Base-by-base conservation (phyloP, 2,329 filamentous ascomycete species). In the Phaeosphaeria sp. region DNA sequence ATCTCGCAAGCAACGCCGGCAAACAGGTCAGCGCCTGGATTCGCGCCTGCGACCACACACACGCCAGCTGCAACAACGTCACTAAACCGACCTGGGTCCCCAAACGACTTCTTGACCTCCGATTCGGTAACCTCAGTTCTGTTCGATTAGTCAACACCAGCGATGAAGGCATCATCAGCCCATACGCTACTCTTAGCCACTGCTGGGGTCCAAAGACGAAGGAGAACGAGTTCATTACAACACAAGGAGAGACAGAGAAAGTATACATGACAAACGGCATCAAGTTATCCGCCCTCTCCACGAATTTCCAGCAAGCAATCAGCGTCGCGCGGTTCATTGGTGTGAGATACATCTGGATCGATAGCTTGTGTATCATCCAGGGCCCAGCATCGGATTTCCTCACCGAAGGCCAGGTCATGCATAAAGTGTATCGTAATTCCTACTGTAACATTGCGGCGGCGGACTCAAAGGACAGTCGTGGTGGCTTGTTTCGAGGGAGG, bases 361-460 rank as follows among this genome's bases (percentile, higher is more conserved):
- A 71, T 46, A 62, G 58, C 23, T 39, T 68, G 18, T 69, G 67
- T 36, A 65, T 63, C 18, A 60, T 66, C 43, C 66, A 69, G 42
- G 61, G 62, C 0, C 20, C 23, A 2, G 46, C 43, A 13, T 62
- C 62, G 5, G 69, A 72, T 54, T 73, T 66, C 53, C 30, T 41
- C 0, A 20, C 22, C 2, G 69, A 73, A 47, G 68, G 52, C 9
- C 21, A 27, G 4, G 42, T 50, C 2, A 75, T 75, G 72, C 67
- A 72, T 50, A 18, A 60, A 25, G 67, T 75, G 6, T 76, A 76
- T 57, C 54, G 71, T 1, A 67, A 71, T 30, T 60, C 54, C 15
- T 71, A 68, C 20, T 71, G 69, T 42, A 76, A 74, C 42, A 67
- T 75, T 36, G 69, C 70, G 0, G 57, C 63, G 42, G 67, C 56